Evolutionary conservation across 805 yeast species (phyloP).

Genomic region (Candida awuae): DNA sequence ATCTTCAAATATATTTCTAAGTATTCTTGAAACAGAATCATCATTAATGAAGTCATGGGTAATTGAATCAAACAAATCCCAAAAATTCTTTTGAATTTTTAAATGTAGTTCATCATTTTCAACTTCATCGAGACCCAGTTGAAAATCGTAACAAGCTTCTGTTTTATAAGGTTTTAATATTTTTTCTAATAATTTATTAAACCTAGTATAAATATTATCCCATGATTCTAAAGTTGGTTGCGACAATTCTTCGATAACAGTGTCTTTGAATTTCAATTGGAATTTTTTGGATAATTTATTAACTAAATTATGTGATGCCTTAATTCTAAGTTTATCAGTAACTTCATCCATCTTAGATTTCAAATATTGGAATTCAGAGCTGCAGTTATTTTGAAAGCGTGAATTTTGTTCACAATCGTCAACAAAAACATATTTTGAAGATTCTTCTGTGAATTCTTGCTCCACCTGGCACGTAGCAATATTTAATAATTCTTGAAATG

Average conservation of each 20-base stretch:
- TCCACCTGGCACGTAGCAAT: slow-evolving; percentile 17
- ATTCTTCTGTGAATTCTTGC: slow-evolving; percentile 25
- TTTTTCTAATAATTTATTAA: slow-evolving; percentile 24
- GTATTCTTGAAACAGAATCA: slow-evolving; percentile 54
- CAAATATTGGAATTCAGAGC: neutral
- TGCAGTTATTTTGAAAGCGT: slow-evolving; percentile 20
- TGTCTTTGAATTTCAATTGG: slow-evolving; percentile 40
- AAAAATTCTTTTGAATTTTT: slow-evolving; percentile 44
- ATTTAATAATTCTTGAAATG: slow-evolving; percentile 21
- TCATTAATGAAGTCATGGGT: slow-evolving; percentile 56
- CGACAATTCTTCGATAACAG: slow-evolving; percentile 39
- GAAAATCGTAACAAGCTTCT: slow-evolving; percentile 45
- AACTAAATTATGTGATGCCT: slow-evolving; percentile 37
- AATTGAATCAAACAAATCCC: slow-evolving; percentile 55
- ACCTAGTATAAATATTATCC: slow-evolving; percentile 47
- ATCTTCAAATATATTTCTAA: slow-evolving; percentile 78
- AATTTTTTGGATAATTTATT: slow-evolving; percentile 40
- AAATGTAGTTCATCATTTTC: slow-evolving; percentile 35
- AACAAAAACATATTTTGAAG: slow-evolving; percentile 28
- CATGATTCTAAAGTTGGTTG: slow-evolving; percentile 48
- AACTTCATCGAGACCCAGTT: slow-evolving; percentile 46
- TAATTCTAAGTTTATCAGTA: slow-evolving; percentile 26
- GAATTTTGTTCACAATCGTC: slow-evolving; percentile 27
- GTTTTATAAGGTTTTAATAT: slow-evolving; percentile 5
- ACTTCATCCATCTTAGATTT: slow-evolving; percentile 2